phyloP scores from a whole-genome alignment of 768 basidiomycete genomes.

The Pleurotus ostreatus region DNA sequence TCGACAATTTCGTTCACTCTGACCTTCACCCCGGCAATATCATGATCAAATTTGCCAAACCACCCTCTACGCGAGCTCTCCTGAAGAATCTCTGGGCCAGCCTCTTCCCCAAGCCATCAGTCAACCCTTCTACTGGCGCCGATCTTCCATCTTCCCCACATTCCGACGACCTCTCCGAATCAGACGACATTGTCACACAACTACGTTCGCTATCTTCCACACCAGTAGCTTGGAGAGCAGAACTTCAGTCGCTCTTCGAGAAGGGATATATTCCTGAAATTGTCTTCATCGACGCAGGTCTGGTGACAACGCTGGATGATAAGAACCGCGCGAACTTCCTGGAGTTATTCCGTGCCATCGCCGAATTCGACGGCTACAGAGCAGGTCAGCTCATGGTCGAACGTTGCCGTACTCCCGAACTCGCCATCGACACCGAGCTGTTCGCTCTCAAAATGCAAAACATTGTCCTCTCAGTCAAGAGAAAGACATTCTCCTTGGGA shows the following conservation, averaged over 20 bases:
- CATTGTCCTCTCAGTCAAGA: constrained; percentile 87
- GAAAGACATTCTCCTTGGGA: constrained; percentile 96
- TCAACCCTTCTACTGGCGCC: constrained; percentile 18
- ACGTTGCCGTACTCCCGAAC: constrained; percentile 86
- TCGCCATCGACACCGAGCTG: constrained; percentile 88
- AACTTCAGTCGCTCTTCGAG: constrained; percentile 55
- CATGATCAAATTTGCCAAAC: constrained; percentile 95
- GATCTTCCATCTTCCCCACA: constrained; percentile 22
- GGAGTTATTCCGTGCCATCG: constrained; percentile 93
- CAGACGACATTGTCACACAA: constrained; percentile 62
- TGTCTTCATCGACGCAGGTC: constrained; percentile 94
- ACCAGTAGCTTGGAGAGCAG: constrained; percentile 65
- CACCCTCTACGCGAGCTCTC: constrained; percentile 64
- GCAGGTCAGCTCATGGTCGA: constrained; percentile 95
- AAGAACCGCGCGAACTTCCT: constrained; percentile 90
- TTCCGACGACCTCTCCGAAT: constrained; percentile 41
- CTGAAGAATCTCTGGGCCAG: constrained; percentile 56
- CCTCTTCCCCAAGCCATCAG: constrained; percentile 35
- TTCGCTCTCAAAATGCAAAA: constrained; percentile 99
- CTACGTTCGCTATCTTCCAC: constrained; percentile 58
- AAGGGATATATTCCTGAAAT: constrained; percentile 90
- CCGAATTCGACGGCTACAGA: constrained; percentile 95
- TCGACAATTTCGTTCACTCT: constrained; percentile 97
- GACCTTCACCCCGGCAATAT: constrained; percentile 94
- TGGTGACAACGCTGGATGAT: constrained; percentile 83